A percentile compares a stretch with the other conserved stretches of the same genome.
Conservation (phyloP, 257 asterid genomes). For the Solanum ossicruentum region DNA sequence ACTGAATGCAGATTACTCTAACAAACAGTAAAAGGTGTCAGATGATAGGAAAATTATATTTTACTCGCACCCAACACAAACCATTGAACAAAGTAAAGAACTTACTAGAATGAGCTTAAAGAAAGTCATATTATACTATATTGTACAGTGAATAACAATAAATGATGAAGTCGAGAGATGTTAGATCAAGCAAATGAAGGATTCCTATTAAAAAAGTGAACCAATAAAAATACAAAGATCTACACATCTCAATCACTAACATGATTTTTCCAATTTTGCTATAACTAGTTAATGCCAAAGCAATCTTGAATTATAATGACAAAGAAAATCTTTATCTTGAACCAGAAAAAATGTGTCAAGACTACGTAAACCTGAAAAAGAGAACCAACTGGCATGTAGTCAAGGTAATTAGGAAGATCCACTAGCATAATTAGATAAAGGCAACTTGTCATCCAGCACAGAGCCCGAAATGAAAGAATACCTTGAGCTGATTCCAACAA, state of each 20-base stretch:
- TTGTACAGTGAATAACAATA: background rate
- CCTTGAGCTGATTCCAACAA: conserved; percentile 78
- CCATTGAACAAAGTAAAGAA: background rate
- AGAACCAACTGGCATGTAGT: background rate
- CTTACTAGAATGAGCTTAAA: background rate
- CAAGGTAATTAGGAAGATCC: background rate
- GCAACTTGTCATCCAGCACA: background rate
- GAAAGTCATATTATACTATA: background rate
- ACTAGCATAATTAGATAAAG: background rate
- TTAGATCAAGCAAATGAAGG: background rate
- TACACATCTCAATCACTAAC: background rate
- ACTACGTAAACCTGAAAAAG: background rate
- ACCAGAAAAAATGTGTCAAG: background rate
- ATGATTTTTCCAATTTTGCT: background rate
- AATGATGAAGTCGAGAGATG: background rate
- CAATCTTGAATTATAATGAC: background rate
- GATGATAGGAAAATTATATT: background rate
- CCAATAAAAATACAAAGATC: background rate
- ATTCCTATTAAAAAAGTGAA: background rate
- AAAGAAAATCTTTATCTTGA: background rate
- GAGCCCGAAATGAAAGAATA: conserved; percentile 6
- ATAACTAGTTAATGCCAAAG: background rate
- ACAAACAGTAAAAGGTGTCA: background rate
- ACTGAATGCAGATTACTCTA: background rate
- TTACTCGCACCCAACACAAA: background rate